Evolutionary conservation across 139 green algal species (phyloP).

Genomic region (Coccomyxa sp.): DNA sequence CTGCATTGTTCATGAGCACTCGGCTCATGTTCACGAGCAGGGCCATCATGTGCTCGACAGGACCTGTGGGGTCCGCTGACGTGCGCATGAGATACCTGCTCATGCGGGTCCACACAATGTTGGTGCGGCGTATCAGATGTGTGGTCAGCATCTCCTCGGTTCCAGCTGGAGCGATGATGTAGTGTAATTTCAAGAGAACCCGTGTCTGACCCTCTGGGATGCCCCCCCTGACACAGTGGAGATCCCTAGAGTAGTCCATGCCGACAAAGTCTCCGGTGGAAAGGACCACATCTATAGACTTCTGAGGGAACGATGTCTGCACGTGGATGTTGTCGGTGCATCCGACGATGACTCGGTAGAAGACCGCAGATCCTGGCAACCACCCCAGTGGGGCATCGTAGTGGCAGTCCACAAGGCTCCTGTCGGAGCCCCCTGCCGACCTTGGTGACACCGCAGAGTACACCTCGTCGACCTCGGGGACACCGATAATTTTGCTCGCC

Average conservation of each 20-base stretch:
- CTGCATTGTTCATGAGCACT: neutral
- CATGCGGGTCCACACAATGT: neutral
- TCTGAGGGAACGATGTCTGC: neutral
- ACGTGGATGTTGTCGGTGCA: neutral
- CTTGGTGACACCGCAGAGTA: neutral
- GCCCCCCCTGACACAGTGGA: neutral
- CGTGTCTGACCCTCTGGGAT: neutral
- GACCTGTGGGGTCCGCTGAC: neutral
- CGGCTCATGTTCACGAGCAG: neutral
- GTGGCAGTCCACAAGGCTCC: neutral
- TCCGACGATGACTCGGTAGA: neutral
- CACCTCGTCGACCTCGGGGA: neutral
- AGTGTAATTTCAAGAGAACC: neutral
- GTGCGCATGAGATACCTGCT: neutral
- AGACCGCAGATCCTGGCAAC: neutral
- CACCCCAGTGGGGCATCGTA: neutral
- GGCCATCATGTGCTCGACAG: neutral
- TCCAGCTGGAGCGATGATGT: neutral
- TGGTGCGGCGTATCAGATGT: neutral
- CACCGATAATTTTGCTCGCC: neutral
- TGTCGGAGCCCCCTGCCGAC: neutral
- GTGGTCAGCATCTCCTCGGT: neutral
- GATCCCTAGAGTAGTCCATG: neutral
- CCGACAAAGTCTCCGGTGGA: neutral
- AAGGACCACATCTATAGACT: conserved; percentile 1